phyloP scores from a whole-genome alignment of 1,284 basidiomycete species.

The Ustilago trichophora region DNA sequence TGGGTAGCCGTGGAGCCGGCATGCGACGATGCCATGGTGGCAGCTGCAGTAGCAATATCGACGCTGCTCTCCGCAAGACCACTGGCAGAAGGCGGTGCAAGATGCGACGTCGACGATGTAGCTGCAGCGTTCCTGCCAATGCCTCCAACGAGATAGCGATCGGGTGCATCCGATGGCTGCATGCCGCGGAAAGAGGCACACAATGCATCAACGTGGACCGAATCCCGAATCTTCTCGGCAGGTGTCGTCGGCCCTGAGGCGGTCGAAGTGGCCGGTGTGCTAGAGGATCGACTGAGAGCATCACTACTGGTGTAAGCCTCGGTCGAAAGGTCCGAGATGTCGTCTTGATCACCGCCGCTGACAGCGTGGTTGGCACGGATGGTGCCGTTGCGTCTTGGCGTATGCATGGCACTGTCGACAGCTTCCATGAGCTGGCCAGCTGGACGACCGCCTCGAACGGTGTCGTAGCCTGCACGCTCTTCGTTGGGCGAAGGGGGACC shows the following conservation, averaged over 20 bases:
- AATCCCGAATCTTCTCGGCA: slow-evolving; percentile 31
- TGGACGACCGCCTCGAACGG: slow-evolving; percentile 51
- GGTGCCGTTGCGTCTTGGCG: slow-evolving; percentile 30
- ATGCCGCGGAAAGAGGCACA: slow-evolving; percentile 48
- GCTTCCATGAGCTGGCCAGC: slow-evolving; percentile 49
- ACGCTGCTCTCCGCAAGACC: slow-evolving; percentile 28
- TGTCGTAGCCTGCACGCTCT: slow-evolving; percentile 63
- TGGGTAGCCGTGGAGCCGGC: slow-evolving; percentile 35
- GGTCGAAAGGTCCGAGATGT: slow-evolving; percentile 33
- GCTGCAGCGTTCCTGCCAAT: slow-evolving; percentile 26
- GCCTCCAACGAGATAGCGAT: slow-evolving; percentile 20
- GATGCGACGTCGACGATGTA: slow-evolving; percentile 19
- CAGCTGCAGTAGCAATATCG: slow-evolving; percentile 37
- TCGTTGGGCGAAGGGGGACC: slow-evolving; percentile 62
- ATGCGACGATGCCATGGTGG: slow-evolving; percentile 36
- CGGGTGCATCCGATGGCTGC: slow-evolving; percentile 32
- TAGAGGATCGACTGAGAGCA: slow-evolving; percentile 36
- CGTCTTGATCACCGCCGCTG: slow-evolving; percentile 29
- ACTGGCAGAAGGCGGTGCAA: slow-evolving; percentile 30
- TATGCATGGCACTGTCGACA: slow-evolving; percentile 46
- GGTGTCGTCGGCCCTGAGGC: slow-evolving; percentile 45
- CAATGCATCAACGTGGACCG: slow-evolving; percentile 53
- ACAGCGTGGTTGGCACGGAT: slow-evolving; percentile 13
- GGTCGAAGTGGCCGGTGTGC: slow-evolving; percentile 52
- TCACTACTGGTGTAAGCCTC: slow-evolving; percentile 40